These are phyloP conservation scores for Hanseniaspora gamundiae DNA, from an alignment of 1,139 yeast species.

Conservation along the genomic window DNA sequence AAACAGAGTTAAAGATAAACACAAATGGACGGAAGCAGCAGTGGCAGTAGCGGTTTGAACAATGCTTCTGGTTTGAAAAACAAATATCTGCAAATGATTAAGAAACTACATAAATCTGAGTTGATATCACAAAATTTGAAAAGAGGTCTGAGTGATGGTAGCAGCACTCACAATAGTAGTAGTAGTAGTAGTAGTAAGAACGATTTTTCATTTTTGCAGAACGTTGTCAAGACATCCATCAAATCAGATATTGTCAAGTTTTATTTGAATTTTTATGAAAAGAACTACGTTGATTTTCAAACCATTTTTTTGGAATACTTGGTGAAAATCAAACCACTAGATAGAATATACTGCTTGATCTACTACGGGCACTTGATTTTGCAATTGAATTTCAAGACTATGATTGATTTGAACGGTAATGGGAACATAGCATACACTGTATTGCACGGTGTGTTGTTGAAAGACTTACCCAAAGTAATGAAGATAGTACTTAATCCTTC, in stretches of 20 bases:
- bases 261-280: neutral
- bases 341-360: neutral
- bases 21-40: neutral
- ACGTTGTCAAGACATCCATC: neutral
- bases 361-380: neutral
- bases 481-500: neutral
- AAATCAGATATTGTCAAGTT: neutral
- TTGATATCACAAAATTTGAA: neutral
- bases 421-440: neutral
- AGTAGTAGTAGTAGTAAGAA: neutral
- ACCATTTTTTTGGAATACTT: neutral
- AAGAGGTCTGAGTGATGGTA: neutral
- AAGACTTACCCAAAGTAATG: neutral
- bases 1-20: no score
- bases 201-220: neutral
- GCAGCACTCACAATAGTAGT: neutral
- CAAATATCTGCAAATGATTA: neutral
- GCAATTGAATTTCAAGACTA: neutral
- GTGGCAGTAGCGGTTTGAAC: neutral
- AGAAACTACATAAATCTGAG: conserved; percentile 1
- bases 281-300: neutral
- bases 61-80: no score
- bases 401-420: neutral
- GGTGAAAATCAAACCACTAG: neutral
- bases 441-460: neutral